A percentile compares a stretch with the other conserved stretches of the same genome.
phyloP scores from a whole-genome alignment of 2,329 filamentous ascomycete genomes.

The Aspergillus pseudotamarii region DNA sequence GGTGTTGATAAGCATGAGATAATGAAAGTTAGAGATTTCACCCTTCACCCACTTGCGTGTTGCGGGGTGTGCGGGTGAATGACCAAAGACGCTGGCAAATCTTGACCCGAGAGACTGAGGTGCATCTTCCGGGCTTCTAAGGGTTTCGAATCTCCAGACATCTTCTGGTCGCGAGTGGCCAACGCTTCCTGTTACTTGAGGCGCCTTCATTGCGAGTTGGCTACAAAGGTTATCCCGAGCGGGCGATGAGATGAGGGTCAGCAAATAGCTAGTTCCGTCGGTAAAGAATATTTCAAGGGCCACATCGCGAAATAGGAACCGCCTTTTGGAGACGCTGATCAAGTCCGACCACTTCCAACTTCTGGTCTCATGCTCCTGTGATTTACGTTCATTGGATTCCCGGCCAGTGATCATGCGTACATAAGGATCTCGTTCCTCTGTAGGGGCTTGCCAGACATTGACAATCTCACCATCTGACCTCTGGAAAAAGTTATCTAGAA shows the following conservation, averaged over 20 bases:
- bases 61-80: slow-evolving; percentile 77
- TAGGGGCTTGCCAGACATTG: slow-evolving; percentile 89
- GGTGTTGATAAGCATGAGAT: slow-evolving; percentile 97
- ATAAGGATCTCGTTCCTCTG: slow-evolving; percentile 91
- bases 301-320: slow-evolving; percentile 93
- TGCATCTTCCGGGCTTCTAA: slow-evolving; percentile 68
- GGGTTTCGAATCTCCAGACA: slow-evolving; percentile 84
- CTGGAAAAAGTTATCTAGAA: slow-evolving; percentile 96
- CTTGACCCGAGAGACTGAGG: slow-evolving; percentile 77
- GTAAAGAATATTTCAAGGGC: slow-evolving; percentile 98
- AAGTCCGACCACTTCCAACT: slow-evolving; percentile 95
- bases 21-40: slow-evolving; percentile 98
- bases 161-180: slow-evolving; percentile 79
- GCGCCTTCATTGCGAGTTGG: slow-evolving; percentile 76
- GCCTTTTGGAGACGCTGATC: slow-evolving; percentile 91
- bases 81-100: slow-evolving; percentile 89
- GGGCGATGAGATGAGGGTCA: slow-evolving; percentile 76
- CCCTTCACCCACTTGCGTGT: slow-evolving; percentile 90
- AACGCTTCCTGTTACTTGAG: slow-evolving; percentile 72
- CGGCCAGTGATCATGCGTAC: slow-evolving; percentile 88
- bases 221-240: slow-evolving; percentile 79
- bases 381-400: slow-evolving; percentile 62
- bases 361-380: slow-evolving; percentile 76
- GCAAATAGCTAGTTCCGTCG: slow-evolving; percentile 89
- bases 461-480: slow-evolving; percentile 94